Evolutionary conservation across 2,329 filamentous ascomycete genomes (phyloP).

Genomic region (Colletotrichum somersetense): DNA sequence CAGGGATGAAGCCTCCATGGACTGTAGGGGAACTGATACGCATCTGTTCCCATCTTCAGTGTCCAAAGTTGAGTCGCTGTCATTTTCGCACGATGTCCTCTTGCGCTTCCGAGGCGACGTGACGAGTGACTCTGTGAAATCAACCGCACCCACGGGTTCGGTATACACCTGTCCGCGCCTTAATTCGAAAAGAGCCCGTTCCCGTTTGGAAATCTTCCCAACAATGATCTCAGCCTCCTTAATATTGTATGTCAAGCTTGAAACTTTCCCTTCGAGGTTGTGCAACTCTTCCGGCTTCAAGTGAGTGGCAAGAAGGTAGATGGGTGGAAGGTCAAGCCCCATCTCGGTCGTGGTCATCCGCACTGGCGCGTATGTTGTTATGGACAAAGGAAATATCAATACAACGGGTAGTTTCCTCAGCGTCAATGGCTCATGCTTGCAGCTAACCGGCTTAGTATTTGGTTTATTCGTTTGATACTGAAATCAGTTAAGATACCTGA

Average conservation of each 20-base stretch:
- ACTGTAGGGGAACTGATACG: neutral
- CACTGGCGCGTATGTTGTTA: neutral
- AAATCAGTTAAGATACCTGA: neutral
- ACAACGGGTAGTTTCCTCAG: neutral
- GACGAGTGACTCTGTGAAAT: neutral
- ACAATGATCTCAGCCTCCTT: slow-evolving; percentile 80
- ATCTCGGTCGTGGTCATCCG: neutral
- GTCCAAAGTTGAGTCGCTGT: slow-evolving; percentile 44
- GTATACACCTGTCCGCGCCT: slow-evolving; percentile 73
- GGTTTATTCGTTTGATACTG: neutral
- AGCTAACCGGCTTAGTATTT: neutral
- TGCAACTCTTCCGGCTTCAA: slow-evolving; percentile 73
- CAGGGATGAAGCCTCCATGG: neutral
- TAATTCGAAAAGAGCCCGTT: slow-evolving; percentile 83
- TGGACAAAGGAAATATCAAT: neutral
- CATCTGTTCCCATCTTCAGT: slow-evolving; percentile 10
- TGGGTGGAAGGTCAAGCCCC: slow-evolving; percentile 65
- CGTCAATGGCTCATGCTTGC: neutral
- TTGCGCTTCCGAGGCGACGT: slow-evolving; percentile 1
- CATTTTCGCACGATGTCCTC: slow-evolving; percentile 41
- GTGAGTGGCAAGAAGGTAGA: slow-evolving; percentile 81
- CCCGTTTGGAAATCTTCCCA: slow-evolving; percentile 77
- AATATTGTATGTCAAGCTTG: slow-evolving; percentile 77
- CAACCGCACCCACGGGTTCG: slow-evolving; percentile 56
- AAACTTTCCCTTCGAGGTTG: slow-evolving; percentile 73